A percentile compares a stretch with the other conserved stretches of the same genome.
These are phyloP conservation scores for Colletotrichum lentis DNA, from an alignment of 2,329 filamentous ascomycete genomes.

Conservation along the genomic window DNA sequence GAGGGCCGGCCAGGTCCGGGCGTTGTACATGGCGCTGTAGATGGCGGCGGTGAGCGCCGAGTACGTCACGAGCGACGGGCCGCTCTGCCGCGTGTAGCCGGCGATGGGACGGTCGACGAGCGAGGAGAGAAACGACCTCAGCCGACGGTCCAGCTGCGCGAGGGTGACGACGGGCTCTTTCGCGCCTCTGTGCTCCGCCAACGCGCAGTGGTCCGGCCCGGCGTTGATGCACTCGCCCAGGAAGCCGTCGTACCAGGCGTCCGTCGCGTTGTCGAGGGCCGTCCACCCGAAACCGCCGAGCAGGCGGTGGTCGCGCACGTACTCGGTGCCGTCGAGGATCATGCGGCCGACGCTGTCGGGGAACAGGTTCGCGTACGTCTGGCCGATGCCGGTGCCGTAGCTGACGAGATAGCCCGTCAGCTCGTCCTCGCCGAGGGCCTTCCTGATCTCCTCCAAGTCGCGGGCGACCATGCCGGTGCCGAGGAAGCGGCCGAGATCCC, in stretches of 20 bases:
- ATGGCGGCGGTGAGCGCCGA: constrained; percentile 51
- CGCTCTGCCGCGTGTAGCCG: constrained; percentile 50
- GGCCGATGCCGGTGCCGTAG: constrained; percentile 62
- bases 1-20: constrained; percentile 52
- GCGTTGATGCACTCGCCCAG: constrained; percentile 59
- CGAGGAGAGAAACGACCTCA: constrained; percentile 50
- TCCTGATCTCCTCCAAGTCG: constrained; percentile 59
- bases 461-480: constrained; percentile 57
- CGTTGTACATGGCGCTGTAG: constrained; percentile 55
- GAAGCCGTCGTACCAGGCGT: constrained; percentile 60
- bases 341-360: constrained; percentile 57
- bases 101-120: constrained; percentile 51
- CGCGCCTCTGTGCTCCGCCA: constrained; percentile 48
- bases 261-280: constrained; percentile 58
- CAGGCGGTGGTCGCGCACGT: constrained; percentile 55
- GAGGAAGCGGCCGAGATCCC: constrained; percentile 57
- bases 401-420: constrained; percentile 60
- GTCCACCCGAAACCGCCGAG: constrained; percentile 58
- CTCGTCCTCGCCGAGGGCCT: constrained; percentile 55
- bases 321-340: constrained; percentile 60
- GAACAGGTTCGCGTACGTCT: constrained; percentile 62
- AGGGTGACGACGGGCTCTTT: constrained; percentile 47
- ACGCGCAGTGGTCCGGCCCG: constrained; percentile 55
- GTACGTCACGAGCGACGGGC: constrained; percentile 57
- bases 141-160: constrained; percentile 49